Base-by-base conservation (phyloP, 139 green algal genomes). In the Astrephomene gubernaculifera region DNA sequence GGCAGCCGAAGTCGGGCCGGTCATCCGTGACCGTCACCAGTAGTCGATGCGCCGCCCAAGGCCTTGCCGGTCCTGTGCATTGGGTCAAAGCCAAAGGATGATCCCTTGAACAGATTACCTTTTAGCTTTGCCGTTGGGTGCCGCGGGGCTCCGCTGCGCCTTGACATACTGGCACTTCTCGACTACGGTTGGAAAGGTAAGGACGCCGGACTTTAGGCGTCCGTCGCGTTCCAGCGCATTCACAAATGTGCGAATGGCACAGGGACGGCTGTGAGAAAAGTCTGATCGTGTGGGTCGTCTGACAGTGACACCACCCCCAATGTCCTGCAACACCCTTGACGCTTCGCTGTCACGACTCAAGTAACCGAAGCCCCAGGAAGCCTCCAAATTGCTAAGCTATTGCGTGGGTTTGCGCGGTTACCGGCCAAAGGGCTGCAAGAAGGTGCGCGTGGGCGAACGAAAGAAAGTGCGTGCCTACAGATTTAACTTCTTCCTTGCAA, bases 111-210 rank as follows among this genome's bases (percentile, higher is more conserved):
- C 14, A 22, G 19, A 19, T 35, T n/a, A 63, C 90, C 91, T 71
- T 93, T 93, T 19, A 89, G 25, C 38, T 89, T 90, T 29, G 85
- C 81, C 4, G 67, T 69, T 1, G 85, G 85, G 64, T 89, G 81
- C n/a, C 85, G 65, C n/a, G 76, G 41, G 0, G 41, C 38, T 14
- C 60, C 76, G 39, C n/a, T 45, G 31, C 71, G 71, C 45, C 71
- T 45, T 1, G 71, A 80, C 71, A 80, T 78, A 9, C 14, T 57
- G 19, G 14, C 35, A 44, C 24, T 1, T 10, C 14, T n/a, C 57
- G 19, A n/a, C 19, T n/a, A 14, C 19, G 6, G 14, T 14, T 9
- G 57, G 12, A 57, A 57, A 12, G 12, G 49, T 25, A n/a, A 22
- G 57, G 57, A 14, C 22, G 14, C 17, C 57, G 19, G 19, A 22